Evolutionary conservation across 805 yeast genomes (phyloP), one percentile per base, ranked within the genome.

Genomic region (Cyberlindnera suaveolens): DNA sequence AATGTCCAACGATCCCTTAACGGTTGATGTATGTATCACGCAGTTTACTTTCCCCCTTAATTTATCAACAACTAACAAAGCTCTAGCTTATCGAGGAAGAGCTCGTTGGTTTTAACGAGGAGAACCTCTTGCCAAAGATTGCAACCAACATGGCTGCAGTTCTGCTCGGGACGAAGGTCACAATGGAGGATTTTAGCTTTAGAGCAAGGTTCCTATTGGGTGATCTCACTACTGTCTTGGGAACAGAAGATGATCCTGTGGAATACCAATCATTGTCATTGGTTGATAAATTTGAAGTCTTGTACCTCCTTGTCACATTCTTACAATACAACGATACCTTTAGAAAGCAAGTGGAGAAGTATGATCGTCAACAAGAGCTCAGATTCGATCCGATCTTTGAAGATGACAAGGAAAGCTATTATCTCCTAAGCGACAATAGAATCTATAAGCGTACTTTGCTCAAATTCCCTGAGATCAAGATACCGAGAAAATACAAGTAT

Each of bases 1-100:
- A 50, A 57, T 81, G 42, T 64, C 65, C 11, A 63, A 67, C 6
- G 85, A 79, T 42, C 66, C 67, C 11, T 76, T 80, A 50, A 82
- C 80, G 51, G 71, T 73, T 7, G 82, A 78, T 45, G 40, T 48
- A 17, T 16, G 42, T 52, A 63, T 73, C 45, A 42, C 15, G 18
- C 10, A 15, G 13, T 41, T 8, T 15, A 5, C 26, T 9, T 19
- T 16, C 15, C n/a, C 16, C 16, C n/a, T 42, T 14, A 19, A 34
- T 13, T 20, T 16, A n/a, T 13, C 13, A 5, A 13, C 18, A 13
- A 17, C 30, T 50, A 15, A 42, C 30, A 23, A n/a, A 14, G 6
- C 18, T 4, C 9, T 15, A 36, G 38, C 19, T 37, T 6, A 26
- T 80, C 46, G 88, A 81, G 53, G 79, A 79, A 52, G 88, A 81